These are phyloP conservation scores for Candolleomyces aberdarensis DNA, from an alignment of 768 basidiomycete species.

Conservation along the genomic window DNA sequence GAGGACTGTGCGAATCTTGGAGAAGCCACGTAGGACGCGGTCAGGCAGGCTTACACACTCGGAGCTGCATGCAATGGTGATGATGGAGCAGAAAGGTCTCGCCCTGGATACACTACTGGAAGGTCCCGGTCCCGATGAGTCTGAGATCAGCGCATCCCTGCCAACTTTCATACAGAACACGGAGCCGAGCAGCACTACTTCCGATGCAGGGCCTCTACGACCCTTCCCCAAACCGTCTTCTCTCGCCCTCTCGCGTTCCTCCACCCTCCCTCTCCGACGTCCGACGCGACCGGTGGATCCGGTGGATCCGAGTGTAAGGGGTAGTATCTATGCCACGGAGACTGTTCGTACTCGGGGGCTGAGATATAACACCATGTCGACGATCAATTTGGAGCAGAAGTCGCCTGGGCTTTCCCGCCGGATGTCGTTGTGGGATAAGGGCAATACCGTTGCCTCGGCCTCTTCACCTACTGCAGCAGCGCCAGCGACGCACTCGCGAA, in stretches of 20 bases:
- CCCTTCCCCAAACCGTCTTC: background rate
- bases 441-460: background rate
- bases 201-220: background rate
- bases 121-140: no score
- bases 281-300: background rate
- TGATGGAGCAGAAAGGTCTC: conserved; percentile 24
- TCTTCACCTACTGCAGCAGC: background rate
- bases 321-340: background rate
- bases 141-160: no score
- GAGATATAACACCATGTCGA: background rate
- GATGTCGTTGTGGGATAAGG: conserved; percentile 1
- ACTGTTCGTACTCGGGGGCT: background rate
- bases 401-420: background rate
- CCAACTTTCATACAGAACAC: background rate
- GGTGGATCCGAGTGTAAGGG: background rate
- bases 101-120: background rate
- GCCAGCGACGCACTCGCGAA: background rate
- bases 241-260: background rate
- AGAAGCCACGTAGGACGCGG: background rate
- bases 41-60: conserved; percentile 30
- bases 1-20: background rate
- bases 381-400: background rate
- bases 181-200: background rate
- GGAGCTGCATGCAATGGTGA: conserved; percentile 33
- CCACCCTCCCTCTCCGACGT: background rate